Evolutionary conservation across 805 yeast genomes (phyloP).

Genomic region (Saturnispora galanensis): DNA sequence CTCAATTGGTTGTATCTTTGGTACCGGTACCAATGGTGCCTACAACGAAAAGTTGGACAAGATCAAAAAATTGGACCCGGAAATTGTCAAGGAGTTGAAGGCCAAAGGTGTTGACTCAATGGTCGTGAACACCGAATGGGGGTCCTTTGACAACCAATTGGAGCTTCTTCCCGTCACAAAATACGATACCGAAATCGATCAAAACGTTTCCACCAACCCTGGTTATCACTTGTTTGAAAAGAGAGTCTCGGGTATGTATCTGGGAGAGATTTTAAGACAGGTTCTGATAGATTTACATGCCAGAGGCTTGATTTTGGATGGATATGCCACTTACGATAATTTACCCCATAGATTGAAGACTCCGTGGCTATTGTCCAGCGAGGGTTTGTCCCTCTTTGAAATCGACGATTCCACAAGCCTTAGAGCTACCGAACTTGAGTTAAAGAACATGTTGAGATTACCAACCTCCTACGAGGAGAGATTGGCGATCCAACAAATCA

Average conservation of each 20-base stretch:
- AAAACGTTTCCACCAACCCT: constrained; percentile 56
- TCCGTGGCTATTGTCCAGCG: constrained; percentile 73
- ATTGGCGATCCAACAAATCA: constrained; percentile 56
- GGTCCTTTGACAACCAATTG: constrained; percentile 84
- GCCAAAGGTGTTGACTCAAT: constrained; percentile 48
- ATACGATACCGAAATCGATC: constrained; percentile 67
- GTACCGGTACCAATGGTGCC: constrained; percentile 97
- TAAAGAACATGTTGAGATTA: constrained; percentile 56
- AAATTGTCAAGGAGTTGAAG: constrained; percentile 29
- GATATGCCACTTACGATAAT: constrained; percentile 33
- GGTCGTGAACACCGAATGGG: constrained; percentile 97
- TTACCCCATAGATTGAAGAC: constrained; percentile 58
- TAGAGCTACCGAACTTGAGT: constrained; percentile 56
- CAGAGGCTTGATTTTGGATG: constrained; percentile 47
- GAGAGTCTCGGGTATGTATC: constrained; percentile 83
- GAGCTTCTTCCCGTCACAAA: constrained; percentile 66
- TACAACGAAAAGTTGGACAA: constrained; percentile 69
- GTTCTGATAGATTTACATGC: constrained; percentile 59
- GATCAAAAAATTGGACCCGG: constrained; percentile 62
- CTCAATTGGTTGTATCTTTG: constrained; percentile 82
- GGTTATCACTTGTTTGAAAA: constrained; percentile 91
- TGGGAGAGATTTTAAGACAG: constrained; percentile 82
- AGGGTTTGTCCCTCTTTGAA: constrained; percentile 78
- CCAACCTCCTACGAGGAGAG: constrained; percentile 70
- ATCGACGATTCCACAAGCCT: constrained; percentile 72